phyloP scores from a whole-genome alignment of 805 yeast genomes.

The Ogataea sp. region DNA sequence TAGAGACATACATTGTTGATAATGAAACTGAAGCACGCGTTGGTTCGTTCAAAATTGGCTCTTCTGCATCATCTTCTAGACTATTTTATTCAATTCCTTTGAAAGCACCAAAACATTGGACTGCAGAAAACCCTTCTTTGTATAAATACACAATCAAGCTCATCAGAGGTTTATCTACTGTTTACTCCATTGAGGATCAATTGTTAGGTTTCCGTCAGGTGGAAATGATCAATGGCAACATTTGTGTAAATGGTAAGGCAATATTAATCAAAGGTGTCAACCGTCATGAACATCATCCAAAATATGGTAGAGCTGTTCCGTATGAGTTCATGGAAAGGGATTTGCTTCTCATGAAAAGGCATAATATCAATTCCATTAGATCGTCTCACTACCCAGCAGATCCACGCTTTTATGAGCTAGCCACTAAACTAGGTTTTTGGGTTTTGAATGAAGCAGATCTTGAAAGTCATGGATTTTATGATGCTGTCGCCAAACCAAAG shows the following conservation, averaged over 20 bases:
- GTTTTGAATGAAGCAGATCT: constrained; percentile 30
- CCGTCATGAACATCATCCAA: constrained; percentile 29
- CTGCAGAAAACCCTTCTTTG: constrained; percentile 26
- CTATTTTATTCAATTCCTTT: constrained; percentile 3
- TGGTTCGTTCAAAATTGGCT: not conserved
- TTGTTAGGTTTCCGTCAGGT: constrained; percentile 22
- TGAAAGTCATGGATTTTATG: constrained; percentile 28
- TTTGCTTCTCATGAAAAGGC: constrained; percentile 24
- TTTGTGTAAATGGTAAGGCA: constrained; percentile 23
- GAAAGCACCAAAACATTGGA: constrained; percentile 21
- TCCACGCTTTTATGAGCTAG: constrained; percentile 23
- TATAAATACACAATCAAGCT: constrained; percentile 16
- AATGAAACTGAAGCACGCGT: not conserved
- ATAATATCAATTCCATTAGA: constrained; percentile 28
- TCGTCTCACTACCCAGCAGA: constrained; percentile 30
- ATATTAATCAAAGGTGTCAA: constrained; percentile 26
- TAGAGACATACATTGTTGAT: not conserved
- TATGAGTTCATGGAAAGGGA: constrained; percentile 25
- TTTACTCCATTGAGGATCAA: constrained; percentile 13
- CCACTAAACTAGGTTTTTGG: constrained; percentile 26
- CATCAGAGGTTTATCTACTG: constrained; percentile 1
- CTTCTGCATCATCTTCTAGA: not conserved
- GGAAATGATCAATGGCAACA: constrained; percentile 18
- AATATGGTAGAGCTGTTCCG: constrained; percentile 27
- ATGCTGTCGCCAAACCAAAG: constrained; percentile 3